A percentile compares a stretch with the other conserved stretches of the same genome.
phyloP scores from a whole-genome alignment of 2,329 filamentous ascomycete genomes.

The Aspergillus pseudonomiae region DNA sequence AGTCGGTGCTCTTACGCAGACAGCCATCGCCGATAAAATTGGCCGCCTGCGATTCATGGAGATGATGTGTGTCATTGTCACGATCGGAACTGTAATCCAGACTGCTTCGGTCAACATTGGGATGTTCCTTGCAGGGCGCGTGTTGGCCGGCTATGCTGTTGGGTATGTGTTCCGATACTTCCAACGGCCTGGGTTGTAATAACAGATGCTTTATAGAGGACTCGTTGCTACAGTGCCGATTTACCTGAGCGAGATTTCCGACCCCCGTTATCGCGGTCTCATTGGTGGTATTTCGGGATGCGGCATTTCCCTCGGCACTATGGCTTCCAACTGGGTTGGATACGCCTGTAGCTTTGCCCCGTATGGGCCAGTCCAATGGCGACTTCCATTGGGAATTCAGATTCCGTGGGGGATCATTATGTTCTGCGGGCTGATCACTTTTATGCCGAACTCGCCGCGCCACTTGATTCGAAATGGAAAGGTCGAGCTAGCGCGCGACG shows the following conservation, averaged over 20 bases:
- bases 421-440: slow-evolving; percentile 57
- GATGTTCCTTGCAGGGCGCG: slow-evolving; percentile 57
- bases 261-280: slow-evolving; percentile 53
- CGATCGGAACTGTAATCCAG: slow-evolving; percentile 57
- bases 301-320: slow-evolving; percentile 59
- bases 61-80: slow-evolving; percentile 57
- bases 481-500: slow-evolving; percentile 51
- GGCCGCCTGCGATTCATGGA: slow-evolving; percentile 59
- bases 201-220: slow-evolving; percentile 35
- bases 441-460: slow-evolving; percentile 60
- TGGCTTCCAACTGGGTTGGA: slow-evolving; percentile 61
- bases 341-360: slow-evolving; percentile 58
- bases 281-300: slow-evolving; percentile 59
- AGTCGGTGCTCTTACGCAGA: slow-evolving; percentile 57
- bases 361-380: slow-evolving; percentile 58
- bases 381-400: slow-evolving; percentile 58
- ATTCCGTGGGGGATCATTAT: slow-evolving; percentile 60
- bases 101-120: slow-evolving; percentile 59
- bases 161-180: slow-evolving; percentile 36
- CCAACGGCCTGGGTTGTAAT: neutral
- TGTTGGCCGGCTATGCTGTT: slow-evolving; percentile 51
- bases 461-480: slow-evolving; percentile 56
- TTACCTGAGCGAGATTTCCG: slow-evolving; percentile 59
- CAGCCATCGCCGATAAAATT: slow-evolving; percentile 56
- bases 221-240: slow-evolving; percentile 58